These are phyloP conservation scores for Peniophora sp. DNA, from an alignment of 1,284 basidiomycete species.

Conservation along the genomic window DNA sequence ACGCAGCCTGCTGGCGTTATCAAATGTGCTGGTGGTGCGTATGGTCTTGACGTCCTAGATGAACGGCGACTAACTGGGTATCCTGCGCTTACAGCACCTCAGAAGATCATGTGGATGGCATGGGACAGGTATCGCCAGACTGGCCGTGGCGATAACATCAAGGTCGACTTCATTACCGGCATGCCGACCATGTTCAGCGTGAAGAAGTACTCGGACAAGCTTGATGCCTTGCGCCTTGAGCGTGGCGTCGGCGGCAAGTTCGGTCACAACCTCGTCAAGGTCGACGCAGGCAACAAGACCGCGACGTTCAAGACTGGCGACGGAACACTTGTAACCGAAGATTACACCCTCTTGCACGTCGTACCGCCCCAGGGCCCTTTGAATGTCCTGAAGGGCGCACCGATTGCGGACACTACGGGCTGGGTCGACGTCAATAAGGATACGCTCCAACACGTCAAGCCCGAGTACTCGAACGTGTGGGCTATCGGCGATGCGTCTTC, in stretches of 20 bases:
- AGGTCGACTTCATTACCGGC: conserved; percentile 86
- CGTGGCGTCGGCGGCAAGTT: conserved; percentile 80
- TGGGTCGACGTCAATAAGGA: conserved; percentile 84
- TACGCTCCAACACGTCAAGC: conserved; percentile 80
- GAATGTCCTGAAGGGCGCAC: conserved; percentile 73
- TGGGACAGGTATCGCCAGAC: conserved; percentile 69
- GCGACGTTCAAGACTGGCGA: conserved; percentile 80
- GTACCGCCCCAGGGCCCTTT: conserved; percentile 89
- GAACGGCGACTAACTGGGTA: not conserved
- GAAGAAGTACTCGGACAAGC: conserved; percentile 85
- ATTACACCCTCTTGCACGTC: conserved; percentile 84
- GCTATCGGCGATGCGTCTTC: conserved; percentile 87
- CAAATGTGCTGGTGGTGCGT: conserved; percentile 88
- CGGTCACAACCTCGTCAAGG: conserved; percentile 75
- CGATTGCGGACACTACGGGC: conserved; percentile 74
- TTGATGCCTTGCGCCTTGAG: conserved; percentile 71
- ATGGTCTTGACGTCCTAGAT: not conserved
- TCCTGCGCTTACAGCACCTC: conserved; percentile 51
- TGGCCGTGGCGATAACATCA: conserved; percentile 48
- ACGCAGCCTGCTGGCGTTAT: conserved; percentile 93
- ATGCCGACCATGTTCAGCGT: conserved; percentile 91
- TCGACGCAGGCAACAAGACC: conserved; percentile 62
- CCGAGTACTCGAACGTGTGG: conserved; percentile 79
- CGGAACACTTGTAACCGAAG: conserved; percentile 57
- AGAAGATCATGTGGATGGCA: conserved; percentile 96